Conservation (phyloP, 2,329 filamentous ascomycete genomes). For the Akanthomyces uredinophilus region DNA sequence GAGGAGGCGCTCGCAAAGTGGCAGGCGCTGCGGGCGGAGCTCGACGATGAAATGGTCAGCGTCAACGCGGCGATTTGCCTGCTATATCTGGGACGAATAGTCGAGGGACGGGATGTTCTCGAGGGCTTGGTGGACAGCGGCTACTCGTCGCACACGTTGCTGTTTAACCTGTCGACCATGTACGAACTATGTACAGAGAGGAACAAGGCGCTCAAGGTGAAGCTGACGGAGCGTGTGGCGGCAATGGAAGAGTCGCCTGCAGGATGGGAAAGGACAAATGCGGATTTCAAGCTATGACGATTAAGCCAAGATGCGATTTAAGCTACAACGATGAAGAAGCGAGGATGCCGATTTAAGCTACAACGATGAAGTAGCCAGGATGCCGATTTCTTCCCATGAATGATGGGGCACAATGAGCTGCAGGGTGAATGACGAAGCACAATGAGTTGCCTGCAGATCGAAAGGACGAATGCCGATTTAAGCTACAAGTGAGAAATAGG, state of each 20-base stretch:
- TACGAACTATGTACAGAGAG: conserved; percentile 88
- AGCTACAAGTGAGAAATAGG: too few relatives aligned
- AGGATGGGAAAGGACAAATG: conserved; percentile 67
- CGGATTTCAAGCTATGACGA: conserved; percentile 65
- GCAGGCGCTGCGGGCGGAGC: conserved; percentile 41
- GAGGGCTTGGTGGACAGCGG: conserved; percentile 60
- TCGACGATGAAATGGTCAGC: conserved; percentile 61
- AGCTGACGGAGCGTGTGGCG: conserved; percentile 66
- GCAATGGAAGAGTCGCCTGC: conserved; percentile 47
- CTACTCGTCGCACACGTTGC: conserved; percentile 68
- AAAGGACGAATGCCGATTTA: too few relatives aligned
- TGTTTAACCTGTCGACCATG: conserved; percentile 86
- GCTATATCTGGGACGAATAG: conserved; percentile 73
- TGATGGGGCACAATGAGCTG: too few relatives aligned
- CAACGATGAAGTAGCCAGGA: too few relatives aligned
- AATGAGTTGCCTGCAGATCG: too few relatives aligned
- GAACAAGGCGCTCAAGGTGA: conserved; percentile 63
- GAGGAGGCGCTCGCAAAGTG: conserved; percentile 58
- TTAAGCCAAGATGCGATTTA: too few relatives aligned
- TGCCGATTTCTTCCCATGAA: too few relatives aligned
- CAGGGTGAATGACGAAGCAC: too few relatives aligned
- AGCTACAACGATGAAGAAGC: too few relatives aligned
- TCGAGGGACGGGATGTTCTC: conserved; percentile 63
- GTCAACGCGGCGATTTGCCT: conserved; percentile 83
- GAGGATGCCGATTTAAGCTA: too few relatives aligned